Evolutionary conservation across 2,329 filamentous ascomycete genomes (phyloP).

Genomic region (Cryoendolithus antarcticus): DNA sequence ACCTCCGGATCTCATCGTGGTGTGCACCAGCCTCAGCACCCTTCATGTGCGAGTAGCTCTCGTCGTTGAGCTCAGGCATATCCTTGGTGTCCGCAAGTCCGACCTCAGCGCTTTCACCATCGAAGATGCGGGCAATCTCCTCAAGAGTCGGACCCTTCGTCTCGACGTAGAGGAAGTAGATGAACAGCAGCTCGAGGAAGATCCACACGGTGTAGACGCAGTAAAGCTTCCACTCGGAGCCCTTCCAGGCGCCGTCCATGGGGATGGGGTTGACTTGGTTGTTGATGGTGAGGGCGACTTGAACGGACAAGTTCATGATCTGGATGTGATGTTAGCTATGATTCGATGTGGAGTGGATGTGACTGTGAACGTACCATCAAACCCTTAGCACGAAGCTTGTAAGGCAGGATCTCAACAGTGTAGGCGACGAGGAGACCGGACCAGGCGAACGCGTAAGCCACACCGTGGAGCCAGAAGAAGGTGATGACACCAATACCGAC

Average conservation of each 20-base stretch:
- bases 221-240: slow-evolving; percentile 53
- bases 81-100: slow-evolving; percentile 5
- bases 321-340: neutral
- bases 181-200: slow-evolving; percentile 46
- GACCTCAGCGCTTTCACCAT: slow-evolving; percentile 45
- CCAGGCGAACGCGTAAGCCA: slow-evolving; percentile 45
- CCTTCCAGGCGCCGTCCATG: slow-evolving; percentile 35
- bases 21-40: too few species aligned
- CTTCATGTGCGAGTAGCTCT: slow-evolving; percentile 3
- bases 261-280: slow-evolving; percentile 52
- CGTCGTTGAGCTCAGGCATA: slow-evolving; percentile 5
- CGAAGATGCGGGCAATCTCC: slow-evolving; percentile 58
- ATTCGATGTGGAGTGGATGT: too few species aligned
- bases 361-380: slow-evolving; percentile 16
- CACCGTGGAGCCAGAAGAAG: slow-evolving; percentile 39
- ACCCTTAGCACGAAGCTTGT: slow-evolving; percentile 37
- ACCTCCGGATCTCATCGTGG: too few species aligned
- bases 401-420: slow-evolving; percentile 37
- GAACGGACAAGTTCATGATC: slow-evolving; percentile 51
- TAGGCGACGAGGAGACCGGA: slow-evolving; percentile 40
- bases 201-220: slow-evolving; percentile 55
- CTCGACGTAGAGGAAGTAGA: slow-evolving; percentile 57
- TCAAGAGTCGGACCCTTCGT: slow-evolving; percentile 51
- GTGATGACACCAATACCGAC: slow-evolving; percentile 37
- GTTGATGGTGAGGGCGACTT: slow-evolving; percentile 49